These are phyloP conservation scores for Stachybotrys echinatus DNA, from an alignment of 2,329 filamentous ascomycete species.

Conservation along the genomic window DNA sequence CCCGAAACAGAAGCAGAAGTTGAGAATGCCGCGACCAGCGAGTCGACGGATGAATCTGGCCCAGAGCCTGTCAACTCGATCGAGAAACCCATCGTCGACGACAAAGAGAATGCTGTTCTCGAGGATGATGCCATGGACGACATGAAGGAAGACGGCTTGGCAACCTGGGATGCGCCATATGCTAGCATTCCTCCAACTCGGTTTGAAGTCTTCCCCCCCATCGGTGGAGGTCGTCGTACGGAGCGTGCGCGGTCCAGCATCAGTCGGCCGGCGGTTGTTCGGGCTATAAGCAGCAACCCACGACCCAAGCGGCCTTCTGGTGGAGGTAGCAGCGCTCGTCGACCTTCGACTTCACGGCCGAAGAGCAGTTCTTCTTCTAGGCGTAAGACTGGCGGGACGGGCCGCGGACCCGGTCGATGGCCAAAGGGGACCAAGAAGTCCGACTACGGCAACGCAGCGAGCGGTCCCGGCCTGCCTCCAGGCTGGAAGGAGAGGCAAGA, in stretches of 20 bases:
- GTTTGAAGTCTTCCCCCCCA: conserved; percentile 73
- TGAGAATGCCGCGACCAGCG: neutral
- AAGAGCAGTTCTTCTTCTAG: conserved; percentile 37
- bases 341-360: conserved; percentile 29
- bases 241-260: conserved; percentile 39
- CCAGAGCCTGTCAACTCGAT: conserved; percentile 16
- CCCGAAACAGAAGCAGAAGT: neutral
- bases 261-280: conserved; percentile 29
- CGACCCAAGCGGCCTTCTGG: conserved; percentile 33
- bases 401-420: conserved; percentile 60
- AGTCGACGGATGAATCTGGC: neutral
- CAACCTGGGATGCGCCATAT: conserved; percentile 43
- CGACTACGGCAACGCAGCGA: conserved; percentile 62
- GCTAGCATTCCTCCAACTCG: conserved; percentile 60
- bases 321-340: conserved; percentile 23
- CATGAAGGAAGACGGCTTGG: conserved; percentile 16
- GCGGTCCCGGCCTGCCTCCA: conserved; percentile 58
- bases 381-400: conserved; percentile 56
- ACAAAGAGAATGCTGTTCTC: conserved; percentile 24
- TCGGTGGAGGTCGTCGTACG: conserved; percentile 42
- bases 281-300: conserved; percentile 27
- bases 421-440: conserved; percentile 65
- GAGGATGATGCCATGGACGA: conserved; percentile 20
- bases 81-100: conserved; percentile 19
- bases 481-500: conserved; percentile 38